phyloP scores from a whole-genome alignment of 768 basidiomycete genomes.

The Tremella mesenterica region DNA sequence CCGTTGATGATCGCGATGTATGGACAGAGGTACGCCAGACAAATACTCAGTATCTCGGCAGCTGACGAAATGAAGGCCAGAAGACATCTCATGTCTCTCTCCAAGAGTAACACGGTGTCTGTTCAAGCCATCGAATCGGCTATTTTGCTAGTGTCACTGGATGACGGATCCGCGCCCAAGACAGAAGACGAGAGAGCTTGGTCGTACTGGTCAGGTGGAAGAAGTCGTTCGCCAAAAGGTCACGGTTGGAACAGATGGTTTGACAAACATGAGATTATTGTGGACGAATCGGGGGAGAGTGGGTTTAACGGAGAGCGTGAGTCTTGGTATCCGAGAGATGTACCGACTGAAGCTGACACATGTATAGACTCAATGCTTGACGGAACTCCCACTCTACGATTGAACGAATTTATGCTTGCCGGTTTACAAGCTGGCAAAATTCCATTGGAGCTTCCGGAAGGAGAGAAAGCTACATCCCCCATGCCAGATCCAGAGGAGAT shows the following conservation, averaged over 20 bases:
- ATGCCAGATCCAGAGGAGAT: constrained; percentile 61
- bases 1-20: constrained; percentile 75
- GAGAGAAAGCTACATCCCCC: constrained; percentile 35
- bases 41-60: constrained; percentile 9
- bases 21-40: constrained; percentile 65
- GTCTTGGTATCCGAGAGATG: constrained; percentile 51
- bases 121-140: constrained; percentile 79
- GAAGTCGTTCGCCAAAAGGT: constrained; percentile 41
- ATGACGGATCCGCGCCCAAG: constrained; percentile 63
- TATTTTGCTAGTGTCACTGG: constrained; percentile 76
- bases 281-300: constrained; percentile 88
- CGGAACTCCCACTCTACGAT: constrained; percentile 84
- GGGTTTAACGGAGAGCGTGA: constrained; percentile 90
- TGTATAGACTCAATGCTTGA: constrained; percentile 50
- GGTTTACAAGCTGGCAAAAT: constrained; percentile 63
- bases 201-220: constrained; percentile 66
- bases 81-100: constrained; percentile 59
- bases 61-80: constrained; percentile 48
- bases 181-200: constrained; percentile 69
- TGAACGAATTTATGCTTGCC: constrained; percentile 88
- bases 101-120: constrained; percentile 58
- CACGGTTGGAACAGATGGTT: constrained; percentile 86
- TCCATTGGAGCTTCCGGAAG: constrained; percentile 57
- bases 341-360: neutral
- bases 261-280: constrained; percentile 93